Base-by-base conservation (phyloP, 495 filamentous ascomycete species). In the Jackrogersella minutella region DNA sequence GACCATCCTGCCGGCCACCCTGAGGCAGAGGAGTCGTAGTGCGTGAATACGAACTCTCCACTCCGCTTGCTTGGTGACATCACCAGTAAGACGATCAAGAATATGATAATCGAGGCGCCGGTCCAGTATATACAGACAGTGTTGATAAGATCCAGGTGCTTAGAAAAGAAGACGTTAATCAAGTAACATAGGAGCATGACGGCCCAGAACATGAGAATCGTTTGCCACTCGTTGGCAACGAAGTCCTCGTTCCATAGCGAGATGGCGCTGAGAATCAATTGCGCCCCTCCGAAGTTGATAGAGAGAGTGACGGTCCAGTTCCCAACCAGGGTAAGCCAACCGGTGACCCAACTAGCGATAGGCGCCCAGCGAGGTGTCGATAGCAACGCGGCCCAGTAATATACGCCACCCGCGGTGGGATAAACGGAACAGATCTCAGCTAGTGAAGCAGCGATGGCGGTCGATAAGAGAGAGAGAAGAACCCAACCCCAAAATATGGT, bases 251-350 rank as follows among this genome's bases (percentile, higher is more conserved):
- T 78, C 67, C 86, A 84, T 24, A 90, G 76, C 1, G 81, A 82
- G 7, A 86, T 84, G 31, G 85, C 82, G 0, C 82, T 87, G 7
- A 86, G 80, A 31, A 90, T 84, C 3, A 90, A 77, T 10, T 79
- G 80, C 6, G 87, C 87, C 40, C 81, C 78, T n/a, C 87, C 87
- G 62, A 89, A 90, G 16, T 85, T 82, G 64, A 90, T 90, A 40
- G 87, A 86, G 0, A 87, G 88, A 1, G 87, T 90, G 9, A 90
- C 87, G 26, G 87, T 87, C 28, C 88, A 84, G 66, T 88, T 84
- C 9, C 85, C 85, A 5, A 86, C 80, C 10, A 87, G 61, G 49
- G 86, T 87, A 70, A 82, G 85, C 86, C 86, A 89, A 10, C 87
- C 87, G 1, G 87, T 90, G 37, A 88, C 78, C 87, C 87, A 90